Conservation (phyloP, 192 early-diverging fungal species). For the Rhizophlyctis rosea region DNA sequence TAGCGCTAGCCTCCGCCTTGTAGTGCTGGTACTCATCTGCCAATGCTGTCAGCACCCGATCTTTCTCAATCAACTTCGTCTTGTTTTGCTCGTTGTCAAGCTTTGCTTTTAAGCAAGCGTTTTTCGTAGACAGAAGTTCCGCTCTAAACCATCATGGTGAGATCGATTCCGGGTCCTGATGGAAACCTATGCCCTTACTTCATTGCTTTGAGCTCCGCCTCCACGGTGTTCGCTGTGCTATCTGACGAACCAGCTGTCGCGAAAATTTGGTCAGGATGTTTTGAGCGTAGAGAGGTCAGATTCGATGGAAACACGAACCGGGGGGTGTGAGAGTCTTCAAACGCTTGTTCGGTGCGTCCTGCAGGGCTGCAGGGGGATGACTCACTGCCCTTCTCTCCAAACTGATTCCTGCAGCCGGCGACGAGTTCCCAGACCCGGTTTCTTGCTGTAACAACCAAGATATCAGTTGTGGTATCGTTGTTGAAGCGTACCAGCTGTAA, state of each 20-base stretch:
- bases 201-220: background rate
- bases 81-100: conserved; percentile 19
- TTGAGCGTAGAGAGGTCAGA: background rate
- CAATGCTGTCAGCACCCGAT: background rate
- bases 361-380: background rate
- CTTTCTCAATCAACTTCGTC: conserved; percentile 4
- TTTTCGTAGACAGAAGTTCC: conserved; percentile 16
- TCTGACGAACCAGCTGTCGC: background rate
- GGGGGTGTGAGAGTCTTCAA: background rate
- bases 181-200: too few relatives aligned
- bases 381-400: background rate
- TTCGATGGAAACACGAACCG: background rate
- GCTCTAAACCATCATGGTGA: background rate
- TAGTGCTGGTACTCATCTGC: background rate
- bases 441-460: too few relatives aligned
- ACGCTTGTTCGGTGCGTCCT: background rate
- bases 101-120: conserved; percentile 25
- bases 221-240: background rate
- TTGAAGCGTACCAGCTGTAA: background rate
- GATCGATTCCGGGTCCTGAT: background rate
- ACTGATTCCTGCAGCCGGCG: background rate
- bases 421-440: background rate
- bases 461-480: background rate
- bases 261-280: background rate
- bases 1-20: background rate